Evolutionary conservation across 768 basidiomycete genomes (phyloP), one percentile per base, ranked within the genome.

Genomic region (Clathrus columnatus): DNA sequence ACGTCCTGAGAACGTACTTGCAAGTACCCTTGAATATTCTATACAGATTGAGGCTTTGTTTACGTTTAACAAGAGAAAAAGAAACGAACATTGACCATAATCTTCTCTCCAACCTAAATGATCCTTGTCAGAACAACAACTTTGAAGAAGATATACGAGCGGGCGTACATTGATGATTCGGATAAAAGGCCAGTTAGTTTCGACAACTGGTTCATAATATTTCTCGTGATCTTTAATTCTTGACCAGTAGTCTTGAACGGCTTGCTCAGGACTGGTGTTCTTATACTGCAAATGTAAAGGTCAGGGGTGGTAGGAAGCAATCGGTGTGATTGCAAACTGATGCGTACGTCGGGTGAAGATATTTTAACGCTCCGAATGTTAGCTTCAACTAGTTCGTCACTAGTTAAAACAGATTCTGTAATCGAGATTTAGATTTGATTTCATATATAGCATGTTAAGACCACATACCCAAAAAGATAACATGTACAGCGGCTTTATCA

Each of bases 311-410:
- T 21, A 28, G 27, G 48, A 50, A 8, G n/a, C 18, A 7, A 16
- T 24, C 26, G n/a, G 43, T 18, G 23, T 32, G 30, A 23, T 11
- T 47, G 7, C 8, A 36, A 16, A 21, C n/a, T n/a, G n/a, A n/a
- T n/a, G 76, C 89, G 42, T 64, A 93, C 95, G 68, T 99, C 95
- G 3, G 95, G 96, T 14, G 95, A 97, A 7, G 94, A 96, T 48
- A 99, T 90, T 78, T 99, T 97, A 71, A 98, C 95, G 60, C 82
- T 91, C 46, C 96, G 81, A 51, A 96, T 98, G 65, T 99, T 99
- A 2, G 79, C 82, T 61, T 95, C 86, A 59, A 99, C 93, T 53
- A 98, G 86, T 58, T 94, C 90, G 57, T 86, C 81, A 62, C 93
- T 85, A 65, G 93, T 90, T 66, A 96, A 98, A 16, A 90, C 64